Conservation (phyloP, 2,329 filamentous ascomycete species). For the Fusarium udum region DNA sequence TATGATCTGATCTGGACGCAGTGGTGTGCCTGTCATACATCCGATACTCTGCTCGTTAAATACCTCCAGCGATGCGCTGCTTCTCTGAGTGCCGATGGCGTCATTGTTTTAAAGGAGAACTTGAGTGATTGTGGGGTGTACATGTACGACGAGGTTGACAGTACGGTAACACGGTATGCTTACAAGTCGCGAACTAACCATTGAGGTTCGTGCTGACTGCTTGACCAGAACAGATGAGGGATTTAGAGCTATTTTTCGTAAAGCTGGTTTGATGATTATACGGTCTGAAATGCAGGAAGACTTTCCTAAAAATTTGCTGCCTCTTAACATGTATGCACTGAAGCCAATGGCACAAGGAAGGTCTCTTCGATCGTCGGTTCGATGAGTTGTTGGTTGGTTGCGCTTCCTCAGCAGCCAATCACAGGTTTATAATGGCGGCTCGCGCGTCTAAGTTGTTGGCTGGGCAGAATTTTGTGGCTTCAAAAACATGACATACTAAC, state of each 20-base stretch:
- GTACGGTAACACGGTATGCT: not conserved
- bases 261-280: not conserved
- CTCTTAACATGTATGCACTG: not conserved
- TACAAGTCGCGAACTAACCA: too few relatives aligned
- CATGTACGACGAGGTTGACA: not conserved
- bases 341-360: not conserved
- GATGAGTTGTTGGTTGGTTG: not conserved
- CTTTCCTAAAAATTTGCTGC: not conserved
- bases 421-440: not conserved
- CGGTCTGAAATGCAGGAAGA: not conserved
- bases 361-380: too few relatives aligned
- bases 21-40: not conserved
- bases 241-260: not conserved
- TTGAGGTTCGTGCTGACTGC: not conserved
- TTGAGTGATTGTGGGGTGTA: not conserved
- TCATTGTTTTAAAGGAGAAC: too few relatives aligned
- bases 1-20: not conserved
- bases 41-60: rapidly evolving
- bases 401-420: not conserved
- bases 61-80: not conserved
- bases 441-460: not conserved
- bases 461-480: not conserved
- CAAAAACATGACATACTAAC: too few relatives aligned
- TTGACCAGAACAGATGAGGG: too few relatives aligned
- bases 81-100: too few relatives aligned